phyloP scores from a whole-genome alignment of 2,329 filamentous ascomycete genomes.

The Paramyrothecium sp. region DNA sequence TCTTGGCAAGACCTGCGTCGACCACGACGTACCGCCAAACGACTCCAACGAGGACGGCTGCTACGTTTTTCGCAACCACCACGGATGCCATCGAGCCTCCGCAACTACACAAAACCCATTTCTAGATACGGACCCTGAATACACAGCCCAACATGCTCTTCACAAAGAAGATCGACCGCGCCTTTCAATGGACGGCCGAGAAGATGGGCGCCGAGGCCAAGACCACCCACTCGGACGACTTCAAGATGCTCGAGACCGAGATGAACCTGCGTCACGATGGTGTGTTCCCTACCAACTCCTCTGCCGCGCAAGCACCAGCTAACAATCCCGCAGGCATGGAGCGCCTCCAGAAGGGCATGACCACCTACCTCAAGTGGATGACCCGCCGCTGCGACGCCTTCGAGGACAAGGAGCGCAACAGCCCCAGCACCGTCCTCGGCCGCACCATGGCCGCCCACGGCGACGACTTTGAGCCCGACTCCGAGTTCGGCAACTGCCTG shows the following conservation, averaged over 20 bases:
- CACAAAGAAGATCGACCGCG: constrained; percentile 86
- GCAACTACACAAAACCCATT: background rate
- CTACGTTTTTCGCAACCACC: no score
- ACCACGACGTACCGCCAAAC: background rate
- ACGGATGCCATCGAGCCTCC: background rate
- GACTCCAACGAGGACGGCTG: background rate
- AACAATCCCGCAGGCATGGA: constrained; percentile 69
- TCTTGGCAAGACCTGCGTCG: background rate
- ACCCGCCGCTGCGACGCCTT: constrained; percentile 75
- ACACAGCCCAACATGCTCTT: constrained; percentile 45
- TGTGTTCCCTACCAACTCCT: constrained; percentile 37
- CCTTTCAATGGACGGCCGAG: constrained; percentile 98
- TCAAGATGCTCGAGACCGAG: constrained; percentile 84
- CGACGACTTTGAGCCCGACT: constrained; percentile 88
- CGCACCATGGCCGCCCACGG: constrained; percentile 85
- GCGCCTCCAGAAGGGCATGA: constrained; percentile 82
- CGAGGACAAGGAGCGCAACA: constrained; percentile 84
- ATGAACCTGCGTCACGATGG: constrained; percentile 89
- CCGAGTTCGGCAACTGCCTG: constrained; percentile 86
- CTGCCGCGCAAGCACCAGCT: background rate
- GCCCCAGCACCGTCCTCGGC: constrained; percentile 77
- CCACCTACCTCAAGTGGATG: constrained; percentile 81
- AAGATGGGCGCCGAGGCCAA: constrained; percentile 92
- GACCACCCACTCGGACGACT: constrained; percentile 84
- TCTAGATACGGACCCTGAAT: background rate